Evolutionary conservation across 1,139 yeast species (phyloP), one percentile per base, ranked within the genome.

Genomic region (Blastobotrys capitulatus): DNA sequence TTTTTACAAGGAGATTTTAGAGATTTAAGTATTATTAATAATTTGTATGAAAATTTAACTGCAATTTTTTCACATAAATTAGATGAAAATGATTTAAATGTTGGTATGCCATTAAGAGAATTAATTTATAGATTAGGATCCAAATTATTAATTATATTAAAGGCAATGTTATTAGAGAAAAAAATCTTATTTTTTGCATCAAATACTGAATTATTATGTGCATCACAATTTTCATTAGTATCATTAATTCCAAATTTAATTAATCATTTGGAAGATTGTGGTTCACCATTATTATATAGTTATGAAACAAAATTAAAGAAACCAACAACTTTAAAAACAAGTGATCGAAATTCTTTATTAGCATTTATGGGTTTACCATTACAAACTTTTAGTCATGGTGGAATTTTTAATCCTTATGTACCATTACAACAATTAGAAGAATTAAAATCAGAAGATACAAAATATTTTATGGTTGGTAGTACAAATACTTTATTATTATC

Each of bases 341-440:
- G 86, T 51, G 89, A 87, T 64, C 72, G 97, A 48, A 75, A 76
- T 55, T 86, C 96, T 1, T 76, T 90, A 67, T 69, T 90, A 48
- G 71, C 80, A 38, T 92, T 88, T 63, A 79, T 88, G 65, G 98
- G 98, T 0, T 73, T 92, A 40, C 98, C 98, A 0, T 71, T 92
- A 47, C 92, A 86, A 59, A 68, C 89, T 1, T 92, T 92, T 68
- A 88, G 89, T 10, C 79, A 82, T 58, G 95, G 95, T 37, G 88
- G 95, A 2, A 77, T 90, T 55, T 90, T 95, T 75, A 85, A 86
- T 57, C 97, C 98, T 0, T 92, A 90, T 65, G 77, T 90, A 20
- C 96, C 98, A 0, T 71, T 92, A 47, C 98, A 90, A 65, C 97
- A 90, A 63, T 71, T 92, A 50, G 85, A 84, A 50, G 90, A 86